These are phyloP conservation scores for Neofusicoccum umdonicola DNA, from an alignment of 2,329 filamentous ascomycete genomes.

Conservation along the genomic window DNA sequence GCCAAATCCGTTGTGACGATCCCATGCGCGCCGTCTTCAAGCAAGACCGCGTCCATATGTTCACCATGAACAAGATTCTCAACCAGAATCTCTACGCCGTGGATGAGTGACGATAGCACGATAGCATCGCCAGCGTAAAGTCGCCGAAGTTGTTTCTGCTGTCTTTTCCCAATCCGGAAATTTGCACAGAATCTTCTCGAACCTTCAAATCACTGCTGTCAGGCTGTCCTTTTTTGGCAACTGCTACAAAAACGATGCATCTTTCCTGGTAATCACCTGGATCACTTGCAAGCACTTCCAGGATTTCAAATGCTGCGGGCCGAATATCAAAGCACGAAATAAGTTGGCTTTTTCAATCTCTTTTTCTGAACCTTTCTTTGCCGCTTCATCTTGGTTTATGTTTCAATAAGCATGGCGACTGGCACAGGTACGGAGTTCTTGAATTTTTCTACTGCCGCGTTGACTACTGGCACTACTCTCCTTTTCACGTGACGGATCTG, in stretches of 20 bases:
- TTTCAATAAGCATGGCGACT: conserved; percentile 14
- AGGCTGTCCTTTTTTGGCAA: background rate
- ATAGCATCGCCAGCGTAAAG: background rate
- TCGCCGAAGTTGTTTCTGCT: background rate
- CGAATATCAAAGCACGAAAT: background rate
- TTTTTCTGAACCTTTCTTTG: background rate
- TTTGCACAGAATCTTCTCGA: background rate
- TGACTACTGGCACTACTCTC: too few relatives aligned
- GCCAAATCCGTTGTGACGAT: conserved; percentile 90
- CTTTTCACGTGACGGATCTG: too few relatives aligned
- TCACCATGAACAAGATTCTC: conserved; percentile 97
- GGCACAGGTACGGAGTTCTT: conserved; percentile 13
- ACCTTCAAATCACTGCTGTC: background rate
- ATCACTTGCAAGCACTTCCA: background rate
- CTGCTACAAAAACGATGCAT: background rate
- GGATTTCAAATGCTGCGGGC: background rate
- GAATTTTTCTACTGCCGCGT: too few relatives aligned
- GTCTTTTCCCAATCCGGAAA: background rate
- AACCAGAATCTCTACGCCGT: conserved; percentile 84
- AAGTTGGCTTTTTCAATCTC: background rate
- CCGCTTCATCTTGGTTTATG: background rate
- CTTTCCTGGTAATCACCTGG: background rate
- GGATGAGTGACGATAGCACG: conserved; percentile 58
- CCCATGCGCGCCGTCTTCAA: conserved; percentile 91
- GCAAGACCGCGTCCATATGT: conserved; percentile 90